Evolutionary conservation across 768 basidiomycete genomes (phyloP).

Genomic region (Tylopilus sp.): DNA sequence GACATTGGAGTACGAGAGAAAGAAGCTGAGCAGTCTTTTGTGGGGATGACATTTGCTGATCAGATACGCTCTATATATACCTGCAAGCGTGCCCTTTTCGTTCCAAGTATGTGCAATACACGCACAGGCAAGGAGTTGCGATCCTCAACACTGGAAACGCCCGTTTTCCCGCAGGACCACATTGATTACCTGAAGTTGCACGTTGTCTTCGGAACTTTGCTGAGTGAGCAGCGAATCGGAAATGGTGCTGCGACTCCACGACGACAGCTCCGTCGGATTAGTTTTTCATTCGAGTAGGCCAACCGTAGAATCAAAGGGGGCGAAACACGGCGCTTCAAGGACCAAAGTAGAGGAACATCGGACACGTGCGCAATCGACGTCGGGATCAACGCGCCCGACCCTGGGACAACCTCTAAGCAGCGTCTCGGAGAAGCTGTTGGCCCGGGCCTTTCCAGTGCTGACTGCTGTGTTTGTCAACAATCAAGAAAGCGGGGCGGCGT

Average conservation of each 20-base stretch:
- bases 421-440: no score
- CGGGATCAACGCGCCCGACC: no score
- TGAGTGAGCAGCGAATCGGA: not conserved
- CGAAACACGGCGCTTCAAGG: not conserved
- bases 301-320: not conserved
- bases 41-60: not conserved
- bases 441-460: no score
- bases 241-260: not conserved
- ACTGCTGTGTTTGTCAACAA: no score
- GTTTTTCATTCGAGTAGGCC: not conserved
- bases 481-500: no score
- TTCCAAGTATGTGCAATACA: not conserved
- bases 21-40: slow-evolving; percentile 4
- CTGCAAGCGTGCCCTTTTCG: not conserved
- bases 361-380: no score
- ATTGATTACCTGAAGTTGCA: not conserved
- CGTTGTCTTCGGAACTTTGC: not conserved
- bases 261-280: not conserved
- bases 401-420: no score
- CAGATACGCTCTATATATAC: not conserved
- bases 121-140: not conserved
- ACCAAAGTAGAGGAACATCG: no score
- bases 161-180: slow-evolving; percentile 2
- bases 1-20: slow-evolving; percentile 10
- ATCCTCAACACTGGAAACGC: no score